Evolutionary conservation across 2,329 filamentous ascomycete species (phyloP).

Genomic region (Diaporthe ampelina): DNA sequence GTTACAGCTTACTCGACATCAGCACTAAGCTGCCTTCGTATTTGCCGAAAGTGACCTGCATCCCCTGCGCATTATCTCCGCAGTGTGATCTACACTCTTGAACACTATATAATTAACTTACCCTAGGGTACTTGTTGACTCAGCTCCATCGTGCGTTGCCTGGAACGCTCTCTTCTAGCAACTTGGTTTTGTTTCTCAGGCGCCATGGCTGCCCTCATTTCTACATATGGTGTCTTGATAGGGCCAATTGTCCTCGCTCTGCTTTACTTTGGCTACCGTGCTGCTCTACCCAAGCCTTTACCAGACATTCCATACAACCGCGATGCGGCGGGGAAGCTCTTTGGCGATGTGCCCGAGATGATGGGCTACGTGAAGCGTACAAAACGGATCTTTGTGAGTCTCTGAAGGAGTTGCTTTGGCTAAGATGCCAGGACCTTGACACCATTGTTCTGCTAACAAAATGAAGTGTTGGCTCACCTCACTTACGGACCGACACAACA

Average conservation of each 20-base stretch:
- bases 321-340: constrained; percentile 50
- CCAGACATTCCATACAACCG: constrained; percentile 61
- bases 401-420: background rate
- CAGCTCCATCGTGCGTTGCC: background rate
- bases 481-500: constrained; percentile 50
- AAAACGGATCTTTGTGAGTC: constrained; percentile 49
- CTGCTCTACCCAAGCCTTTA: constrained; percentile 57
- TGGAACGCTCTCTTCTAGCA: no score
- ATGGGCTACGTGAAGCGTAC: constrained; percentile 53
- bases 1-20: background rate
- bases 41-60: background rate
- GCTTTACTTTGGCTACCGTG: constrained; percentile 38
- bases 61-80: background rate
- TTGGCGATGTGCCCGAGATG: constrained; percentile 60
- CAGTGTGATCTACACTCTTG: background rate
- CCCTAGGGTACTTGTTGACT: background rate
- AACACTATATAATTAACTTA: background rate
- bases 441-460: background rate
- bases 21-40: background rate
- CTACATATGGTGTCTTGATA: background rate
- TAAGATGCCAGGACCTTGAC: background rate
- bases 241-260: background rate
- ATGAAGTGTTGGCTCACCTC: constrained; percentile 49
- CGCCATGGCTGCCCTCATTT: constrained; percentile 13
- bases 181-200: background rate